These are phyloP conservation scores for Calocybe indica DNA, from an alignment of 768 basidiomycete genomes.

Conservation along the genomic window DNA sequence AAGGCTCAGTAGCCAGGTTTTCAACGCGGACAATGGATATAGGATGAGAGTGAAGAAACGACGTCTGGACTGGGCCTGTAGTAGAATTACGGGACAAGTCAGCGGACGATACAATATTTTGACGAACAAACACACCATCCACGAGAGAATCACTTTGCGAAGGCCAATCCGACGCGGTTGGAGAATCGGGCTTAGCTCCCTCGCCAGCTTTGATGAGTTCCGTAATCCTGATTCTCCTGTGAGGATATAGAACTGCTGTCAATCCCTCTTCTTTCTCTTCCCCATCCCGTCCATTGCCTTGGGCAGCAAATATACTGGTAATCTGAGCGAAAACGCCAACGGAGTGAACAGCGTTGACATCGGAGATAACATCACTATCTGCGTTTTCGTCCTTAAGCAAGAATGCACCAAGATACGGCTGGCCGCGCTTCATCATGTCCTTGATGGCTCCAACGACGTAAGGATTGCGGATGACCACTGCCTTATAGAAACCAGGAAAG, in stretches of 20 bases:
- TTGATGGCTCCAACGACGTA: conserved; percentile 90
- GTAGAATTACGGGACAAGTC: conserved; percentile 2
- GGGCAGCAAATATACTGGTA: conserved; percentile 80
- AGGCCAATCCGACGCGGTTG: conserved; percentile 43
- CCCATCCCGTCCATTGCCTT: conserved; percentile 33
- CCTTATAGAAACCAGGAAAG: conserved; percentile 98
- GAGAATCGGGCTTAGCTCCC: conserved; percentile 35
- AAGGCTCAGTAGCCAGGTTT: conserved; percentile 76
- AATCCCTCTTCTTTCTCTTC: conserved; percentile 80
- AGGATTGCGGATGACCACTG: conserved; percentile 89
- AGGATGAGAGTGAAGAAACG: conserved; percentile 74
- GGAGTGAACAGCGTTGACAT: conserved; percentile 79
- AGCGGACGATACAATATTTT: not conserved
- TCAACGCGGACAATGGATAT: conserved; percentile 88
- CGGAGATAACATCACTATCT: conserved; percentile 90
- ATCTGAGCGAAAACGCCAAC: conserved; percentile 98
- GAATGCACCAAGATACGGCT: conserved; percentile 96
- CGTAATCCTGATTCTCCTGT: conserved; percentile 83
- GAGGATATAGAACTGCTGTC: conserved; percentile 94
- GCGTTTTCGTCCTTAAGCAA: conserved; percentile 90
- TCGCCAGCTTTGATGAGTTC: conserved; percentile 73
- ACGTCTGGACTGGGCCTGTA: conserved; percentile 67
- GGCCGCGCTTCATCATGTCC: conserved; percentile 94
- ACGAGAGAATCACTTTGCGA: conserved; percentile 19
- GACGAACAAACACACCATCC: conserved; percentile 9